These are phyloP conservation scores for Alternaria brassicicola DNA, from an alignment of 2,329 filamentous ascomycete genomes.

Conservation along the genomic window DNA sequence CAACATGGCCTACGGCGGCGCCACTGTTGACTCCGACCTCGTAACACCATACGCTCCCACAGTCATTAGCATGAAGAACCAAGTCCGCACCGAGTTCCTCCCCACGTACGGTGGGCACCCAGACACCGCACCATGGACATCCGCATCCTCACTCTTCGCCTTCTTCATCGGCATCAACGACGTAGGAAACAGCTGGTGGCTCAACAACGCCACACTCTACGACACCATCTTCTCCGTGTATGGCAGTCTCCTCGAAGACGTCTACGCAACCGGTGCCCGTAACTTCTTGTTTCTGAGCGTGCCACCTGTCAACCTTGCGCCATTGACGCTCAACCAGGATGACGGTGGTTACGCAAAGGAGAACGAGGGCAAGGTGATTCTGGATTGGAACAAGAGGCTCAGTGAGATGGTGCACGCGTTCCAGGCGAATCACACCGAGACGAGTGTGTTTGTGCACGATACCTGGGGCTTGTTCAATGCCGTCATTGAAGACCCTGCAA, in stretches of 20 bases:
- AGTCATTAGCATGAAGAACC: conserved; percentile 59
- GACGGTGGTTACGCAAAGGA: conserved; percentile 45
- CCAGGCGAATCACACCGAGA: conserved; percentile 44
- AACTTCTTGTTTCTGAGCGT: conserved; percentile 59
- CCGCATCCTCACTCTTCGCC: conserved; percentile 55
- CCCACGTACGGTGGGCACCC: conserved; percentile 48
- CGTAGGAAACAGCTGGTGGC: conserved; percentile 57
- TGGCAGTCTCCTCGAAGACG: conserved; percentile 43
- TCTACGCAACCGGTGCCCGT: conserved; percentile 55
- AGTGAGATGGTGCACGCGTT: conserved; percentile 52
- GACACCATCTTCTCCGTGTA: conserved; percentile 49
- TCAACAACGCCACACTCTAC: conserved; percentile 44
- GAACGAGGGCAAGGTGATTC: conserved; percentile 53
- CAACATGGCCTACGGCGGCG: conserved; percentile 59
- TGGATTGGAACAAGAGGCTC: conserved; percentile 59
- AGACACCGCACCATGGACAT: conserved; percentile 51
- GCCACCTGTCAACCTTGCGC: conserved; percentile 59
- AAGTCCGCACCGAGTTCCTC: conserved; percentile 55
- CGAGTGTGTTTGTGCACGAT: conserved; percentile 60
- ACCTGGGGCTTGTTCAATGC: conserved; percentile 58
- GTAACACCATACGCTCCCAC: conserved; percentile 58
- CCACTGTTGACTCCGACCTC: conserved; percentile 49
- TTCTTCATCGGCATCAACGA: conserved; percentile 65
- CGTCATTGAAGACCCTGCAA: conserved; percentile 60
- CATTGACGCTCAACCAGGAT: conserved; percentile 50